phyloP scores from a whole-genome alignment of 2,329 filamentous ascomycete genomes.

The Hymenoscyphus occultus region DNA sequence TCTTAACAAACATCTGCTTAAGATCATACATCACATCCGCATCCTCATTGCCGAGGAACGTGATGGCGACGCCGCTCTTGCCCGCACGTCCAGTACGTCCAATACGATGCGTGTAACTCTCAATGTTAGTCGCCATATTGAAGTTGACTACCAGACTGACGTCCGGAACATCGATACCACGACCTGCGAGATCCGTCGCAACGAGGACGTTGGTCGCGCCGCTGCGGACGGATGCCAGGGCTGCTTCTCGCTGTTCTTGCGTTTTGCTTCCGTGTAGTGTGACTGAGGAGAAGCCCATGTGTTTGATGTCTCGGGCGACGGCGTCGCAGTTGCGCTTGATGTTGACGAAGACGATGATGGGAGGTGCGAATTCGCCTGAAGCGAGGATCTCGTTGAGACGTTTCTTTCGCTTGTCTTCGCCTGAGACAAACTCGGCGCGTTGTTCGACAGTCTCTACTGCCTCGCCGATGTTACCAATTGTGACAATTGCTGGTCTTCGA shows the following conservation, averaged over 20 bases:
- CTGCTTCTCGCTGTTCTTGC: constrained; percentile 95
- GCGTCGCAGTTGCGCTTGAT: constrained; percentile 99
- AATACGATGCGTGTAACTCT: constrained; percentile 94
- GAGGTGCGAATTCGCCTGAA: constrained; percentile 75
- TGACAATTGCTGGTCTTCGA: constrained; percentile 86
- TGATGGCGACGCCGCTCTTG: constrained; percentile 94
- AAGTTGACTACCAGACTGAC: constrained; percentile 96
- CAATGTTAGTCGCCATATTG: constrained; percentile 94
- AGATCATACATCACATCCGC: constrained; percentile 88
- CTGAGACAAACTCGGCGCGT: constrained; percentile 83
- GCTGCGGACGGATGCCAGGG: constrained; percentile 77
- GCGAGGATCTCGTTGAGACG: constrained; percentile 86
- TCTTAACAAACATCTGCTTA: constrained; percentile 93
- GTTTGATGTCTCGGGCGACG: constrained; percentile 88
- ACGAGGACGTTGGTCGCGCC: constrained; percentile 85
- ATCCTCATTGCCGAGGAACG: constrained; percentile 90
- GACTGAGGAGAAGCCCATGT: constrained; percentile 85
- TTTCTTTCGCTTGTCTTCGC: constrained; percentile 96
- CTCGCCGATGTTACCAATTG: constrained; percentile 90
- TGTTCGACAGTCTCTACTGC: constrained; percentile 98
- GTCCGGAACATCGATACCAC: constrained; percentile 96
- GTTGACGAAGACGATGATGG: constrained; percentile 99
- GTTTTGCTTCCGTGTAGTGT: constrained; percentile 95
- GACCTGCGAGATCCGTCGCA: constrained; percentile 89
- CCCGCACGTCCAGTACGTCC: constrained; percentile 96